Conservation (phyloP, 2,329 filamentous ascomycete species). For the Aschersonia sp. region DNA sequence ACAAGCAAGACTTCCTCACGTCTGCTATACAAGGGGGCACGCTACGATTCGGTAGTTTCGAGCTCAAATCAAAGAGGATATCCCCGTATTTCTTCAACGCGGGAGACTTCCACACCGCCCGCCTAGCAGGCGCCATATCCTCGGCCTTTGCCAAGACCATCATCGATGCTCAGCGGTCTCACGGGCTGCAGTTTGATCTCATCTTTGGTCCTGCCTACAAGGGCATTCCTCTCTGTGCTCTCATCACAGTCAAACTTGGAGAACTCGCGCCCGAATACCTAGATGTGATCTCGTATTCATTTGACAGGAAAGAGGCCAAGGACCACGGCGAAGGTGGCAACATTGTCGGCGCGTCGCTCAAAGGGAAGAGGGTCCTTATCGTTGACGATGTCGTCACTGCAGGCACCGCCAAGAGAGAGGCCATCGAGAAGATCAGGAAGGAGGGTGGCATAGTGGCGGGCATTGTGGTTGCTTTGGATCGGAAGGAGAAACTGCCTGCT, state of each 20-base stretch:
- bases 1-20: conserved; percentile 61
- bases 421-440: conserved; percentile 74
- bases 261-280: conserved; percentile 53
- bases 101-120: conserved; percentile 72
- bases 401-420: conserved; percentile 85
- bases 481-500: conserved; percentile 66
- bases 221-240: conserved; percentile 79
- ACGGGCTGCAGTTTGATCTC: conserved; percentile 55
- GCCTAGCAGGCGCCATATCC: conserved; percentile 63
- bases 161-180: conserved; percentile 27
- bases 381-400: conserved; percentile 96
- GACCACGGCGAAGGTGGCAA: conserved; percentile 88
- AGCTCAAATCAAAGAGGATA: conserved; percentile 79
- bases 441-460: conserved; percentile 78
- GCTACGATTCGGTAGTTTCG: conserved; percentile 71
- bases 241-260: conserved; percentile 62
- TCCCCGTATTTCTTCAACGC: conserved; percentile 99
- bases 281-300: conserved; percentile 64
- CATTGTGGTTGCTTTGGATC: conserved; percentile 78
- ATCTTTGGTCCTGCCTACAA: conserved; percentile 95
- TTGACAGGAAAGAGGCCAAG: conserved; percentile 94
- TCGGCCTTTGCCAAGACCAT: conserved; percentile 66
- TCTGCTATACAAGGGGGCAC: conserved; percentile 54
- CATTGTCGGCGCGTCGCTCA: conserved; percentile 77
- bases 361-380: conserved; percentile 75